These are phyloP conservation scores for Penstemon barbatus DNA, from an alignment of 257 asterid species.

Conservation along the genomic window DNA sequence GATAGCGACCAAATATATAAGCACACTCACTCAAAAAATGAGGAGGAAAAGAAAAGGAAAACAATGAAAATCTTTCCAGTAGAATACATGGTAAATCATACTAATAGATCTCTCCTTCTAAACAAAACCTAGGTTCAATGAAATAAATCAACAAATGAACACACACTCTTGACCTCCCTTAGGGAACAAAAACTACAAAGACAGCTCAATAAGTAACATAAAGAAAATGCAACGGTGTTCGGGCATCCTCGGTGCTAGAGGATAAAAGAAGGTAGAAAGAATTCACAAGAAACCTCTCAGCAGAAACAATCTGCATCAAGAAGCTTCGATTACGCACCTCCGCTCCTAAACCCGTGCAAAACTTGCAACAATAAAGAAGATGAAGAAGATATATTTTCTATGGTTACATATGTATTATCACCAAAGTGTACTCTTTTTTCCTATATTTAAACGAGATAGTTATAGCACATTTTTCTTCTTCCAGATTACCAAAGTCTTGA, in stretches of 20 bases:
- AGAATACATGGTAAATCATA: background rate
- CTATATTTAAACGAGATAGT: slow-evolving; percentile 17
- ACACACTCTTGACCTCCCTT: slow-evolving; percentile 35
- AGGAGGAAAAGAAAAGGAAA: too few relatives aligned
- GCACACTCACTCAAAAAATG: too few relatives aligned
- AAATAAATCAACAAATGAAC: slow-evolving; percentile 36
- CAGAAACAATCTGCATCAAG: slow-evolving; percentile 28
- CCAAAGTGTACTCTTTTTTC: slow-evolving; percentile 5
- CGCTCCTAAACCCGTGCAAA: slow-evolving; percentile 47
- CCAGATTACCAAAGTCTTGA: slow-evolving; percentile 70
- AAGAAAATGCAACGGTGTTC: slow-evolving; percentile 21
- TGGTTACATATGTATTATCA: slow-evolving; percentile 19
- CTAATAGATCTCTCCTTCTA: too few relatives aligned
- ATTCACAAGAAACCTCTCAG: slow-evolving; percentile 20
- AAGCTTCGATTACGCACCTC: slow-evolving; percentile 48
- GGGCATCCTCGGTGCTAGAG: slow-evolving; percentile 60
- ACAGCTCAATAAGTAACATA: background rate
- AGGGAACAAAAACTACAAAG: slow-evolving; percentile 26
- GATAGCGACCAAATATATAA: too few relatives aligned
- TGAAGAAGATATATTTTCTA: slow-evolving; percentile 22
- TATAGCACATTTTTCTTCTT: slow-evolving; percentile 46
- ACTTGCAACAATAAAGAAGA: slow-evolving; percentile 22
- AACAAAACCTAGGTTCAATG: slow-evolving; percentile 1
- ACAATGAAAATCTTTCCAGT: background rate
- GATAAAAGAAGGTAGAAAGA: slow-evolving; percentile 22